Conservation (phyloP, 768 basidiomycete species). For the Dentipellis sp. region DNA sequence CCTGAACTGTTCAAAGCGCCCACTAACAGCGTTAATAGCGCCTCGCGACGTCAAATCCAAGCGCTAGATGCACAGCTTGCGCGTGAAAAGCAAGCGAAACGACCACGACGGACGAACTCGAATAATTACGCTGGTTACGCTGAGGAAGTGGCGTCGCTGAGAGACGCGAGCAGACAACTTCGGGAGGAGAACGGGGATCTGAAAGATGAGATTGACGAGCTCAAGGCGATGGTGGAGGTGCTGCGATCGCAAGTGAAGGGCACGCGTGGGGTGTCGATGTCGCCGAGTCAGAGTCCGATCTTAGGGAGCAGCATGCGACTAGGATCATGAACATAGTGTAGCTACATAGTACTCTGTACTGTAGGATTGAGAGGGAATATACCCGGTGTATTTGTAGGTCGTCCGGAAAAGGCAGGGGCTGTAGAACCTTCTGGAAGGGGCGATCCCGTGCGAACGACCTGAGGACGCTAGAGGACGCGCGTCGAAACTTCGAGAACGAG, state of each 20-base stretch:
- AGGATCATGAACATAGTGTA: not conserved
- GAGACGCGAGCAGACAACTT: conserved; percentile 42
- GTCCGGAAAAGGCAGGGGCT: conserved; percentile 6
- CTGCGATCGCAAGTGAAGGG: conserved; percentile 50
- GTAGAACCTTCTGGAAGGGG: conserved; percentile 24
- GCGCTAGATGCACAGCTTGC: conserved; percentile 48
- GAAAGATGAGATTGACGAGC: conserved; percentile 50
- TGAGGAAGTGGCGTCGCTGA: conserved; percentile 29
- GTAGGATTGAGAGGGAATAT: no score
- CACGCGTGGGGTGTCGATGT: conserved; percentile 33
- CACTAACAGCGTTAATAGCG: conserved; percentile 24
- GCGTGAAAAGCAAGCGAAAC: conserved; percentile 29
- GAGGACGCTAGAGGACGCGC: conserved; percentile 7
- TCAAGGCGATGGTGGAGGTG: conserved; percentile 62
- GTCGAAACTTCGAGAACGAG: conserved; percentile 40
- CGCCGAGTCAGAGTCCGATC: conserved; percentile 35
- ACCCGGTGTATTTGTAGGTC: not conserved
- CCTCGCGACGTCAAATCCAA: conserved; percentile 51
- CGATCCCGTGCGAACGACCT: conserved; percentile 14
- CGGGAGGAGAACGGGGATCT: conserved; percentile 49
- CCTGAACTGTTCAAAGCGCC: not conserved
- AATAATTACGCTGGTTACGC: conserved; percentile 4
- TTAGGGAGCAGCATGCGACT: conserved; percentile 4
- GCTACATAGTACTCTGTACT: not conserved
- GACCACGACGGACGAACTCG: not conserved